Percentiles rank a stretch among this genome's conserved stretches.
These are phyloP conservation scores for Excoecaria agallocha DNA, from an alignment of 345 rosid genomes.

Conservation along the genomic window DNA sequence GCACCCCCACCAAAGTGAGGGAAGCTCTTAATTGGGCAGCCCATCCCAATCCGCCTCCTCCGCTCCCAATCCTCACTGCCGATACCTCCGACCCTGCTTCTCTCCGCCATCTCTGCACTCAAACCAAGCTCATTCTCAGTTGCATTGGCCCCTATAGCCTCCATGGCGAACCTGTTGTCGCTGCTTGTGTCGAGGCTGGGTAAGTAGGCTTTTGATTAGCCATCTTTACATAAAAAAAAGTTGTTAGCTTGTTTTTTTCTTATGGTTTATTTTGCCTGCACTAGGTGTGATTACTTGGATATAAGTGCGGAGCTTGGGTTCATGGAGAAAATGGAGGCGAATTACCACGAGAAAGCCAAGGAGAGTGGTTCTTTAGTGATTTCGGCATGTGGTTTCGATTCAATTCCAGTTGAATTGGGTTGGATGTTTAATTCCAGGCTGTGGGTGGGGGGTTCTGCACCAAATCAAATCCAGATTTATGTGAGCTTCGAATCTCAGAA, in stretches of 20 bases:
- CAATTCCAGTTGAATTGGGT: slow-evolving; percentile 79
- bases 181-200: slow-evolving; percentile 81
- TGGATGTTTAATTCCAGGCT: slow-evolving; percentile 68
- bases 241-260: too few relatives aligned
- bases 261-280: too few relatives aligned
- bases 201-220: not conserved
- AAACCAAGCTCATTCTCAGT: slow-evolving; percentile 68
- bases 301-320: slow-evolving; percentile 89
- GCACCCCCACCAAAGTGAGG: slow-evolving; percentile 52
- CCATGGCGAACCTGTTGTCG: slow-evolving; percentile 72
- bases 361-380: slow-evolving; percentile 67
- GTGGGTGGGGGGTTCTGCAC: slow-evolving; percentile 63
- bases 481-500: slow-evolving; percentile 70
- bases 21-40: slow-evolving; percentile 74
- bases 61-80: slow-evolving; percentile 59
- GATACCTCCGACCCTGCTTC: slow-evolving; percentile 73
- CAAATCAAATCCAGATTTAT: slow-evolving; percentile 64
- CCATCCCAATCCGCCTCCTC: slow-evolving; percentile 51
- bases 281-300: slow-evolving; percentile 70
- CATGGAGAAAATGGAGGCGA: slow-evolving; percentile 73
- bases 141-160: slow-evolving; percentile 88
- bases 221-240: too few relatives aligned
- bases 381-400: slow-evolving; percentile 91
- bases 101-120: slow-evolving; percentile 61
- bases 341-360: slow-evolving; percentile 59